Conservation (phyloP, 805 yeast genomes). For the Yarrowia yakushimensis region DNA sequence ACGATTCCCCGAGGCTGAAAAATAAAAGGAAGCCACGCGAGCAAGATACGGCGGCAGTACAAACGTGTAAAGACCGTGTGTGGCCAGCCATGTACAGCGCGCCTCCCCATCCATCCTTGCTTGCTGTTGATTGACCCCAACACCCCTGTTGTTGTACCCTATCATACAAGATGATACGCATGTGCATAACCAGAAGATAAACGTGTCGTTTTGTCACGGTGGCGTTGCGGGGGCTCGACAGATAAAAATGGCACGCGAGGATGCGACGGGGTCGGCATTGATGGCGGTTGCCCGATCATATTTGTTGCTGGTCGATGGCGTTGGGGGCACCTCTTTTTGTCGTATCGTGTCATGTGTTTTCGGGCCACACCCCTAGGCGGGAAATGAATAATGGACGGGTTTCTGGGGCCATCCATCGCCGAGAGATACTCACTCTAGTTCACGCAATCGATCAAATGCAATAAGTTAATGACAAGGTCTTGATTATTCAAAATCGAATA, state of each 20-base stretch:
- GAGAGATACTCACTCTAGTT: slow-evolving; percentile 24
- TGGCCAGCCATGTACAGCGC: not conserved
- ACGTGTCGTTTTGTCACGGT: slow-evolving; percentile 23
- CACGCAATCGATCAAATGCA: slow-evolving; percentile 24
- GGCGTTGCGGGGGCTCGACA: not conserved
- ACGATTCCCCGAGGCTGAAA: not conserved
- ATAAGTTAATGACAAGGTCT: slow-evolving; percentile 23
- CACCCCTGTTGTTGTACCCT: slow-evolving; percentile 2
- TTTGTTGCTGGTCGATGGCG: not conserved
- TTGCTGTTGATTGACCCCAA: not conserved
- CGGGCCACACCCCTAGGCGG: not conserved
- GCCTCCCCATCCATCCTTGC: not conserved
- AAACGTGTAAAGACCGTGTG: not conserved
- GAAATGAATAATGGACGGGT: not conserved
- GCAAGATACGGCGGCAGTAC: not conserved
- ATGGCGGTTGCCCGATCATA: not conserved
- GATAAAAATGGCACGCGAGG: not conserved
- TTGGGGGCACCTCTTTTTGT: not conserved
- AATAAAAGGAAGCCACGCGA: slow-evolving; percentile 13
- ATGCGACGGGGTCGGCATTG: not conserved
- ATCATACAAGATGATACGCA: slow-evolving; percentile 24
- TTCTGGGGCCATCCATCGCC: slow-evolving; percentile 7
- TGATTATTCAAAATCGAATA: slow-evolving; percentile 23
- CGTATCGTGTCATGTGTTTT: slow-evolving; percentile 8
- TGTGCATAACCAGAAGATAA: slow-evolving; percentile 16